These are phyloP conservation scores for Xylaria nigripes DNA, from an alignment of 495 filamentous ascomycete species.

Conservation along the genomic window DNA sequence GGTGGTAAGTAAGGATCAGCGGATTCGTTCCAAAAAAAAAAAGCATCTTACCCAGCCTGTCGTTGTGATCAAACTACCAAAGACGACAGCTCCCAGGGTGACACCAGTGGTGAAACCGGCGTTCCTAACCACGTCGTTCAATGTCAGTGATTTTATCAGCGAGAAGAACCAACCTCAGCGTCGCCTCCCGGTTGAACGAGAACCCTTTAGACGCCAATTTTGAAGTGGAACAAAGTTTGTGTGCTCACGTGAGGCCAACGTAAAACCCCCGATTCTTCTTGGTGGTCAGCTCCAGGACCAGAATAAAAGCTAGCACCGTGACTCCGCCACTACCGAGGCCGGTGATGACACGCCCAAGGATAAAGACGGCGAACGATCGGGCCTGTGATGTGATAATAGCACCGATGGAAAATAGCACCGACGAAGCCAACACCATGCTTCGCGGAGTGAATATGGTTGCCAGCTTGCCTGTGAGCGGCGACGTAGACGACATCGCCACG, in stretches of 20 bases:
- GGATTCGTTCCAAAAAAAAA: neutral
- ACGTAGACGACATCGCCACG: conserved; percentile 60
- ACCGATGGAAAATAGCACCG: conserved; percentile 51
- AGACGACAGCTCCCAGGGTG: conserved; percentile 59
- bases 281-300: conserved; percentile 59
- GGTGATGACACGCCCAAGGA: conserved; percentile 55
- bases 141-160: neutral
- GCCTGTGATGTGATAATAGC: conserved; percentile 55
- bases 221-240: neutral
- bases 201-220: neutral
- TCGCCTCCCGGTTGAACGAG: too few relatives aligned
- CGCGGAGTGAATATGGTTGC: conserved; percentile 60
- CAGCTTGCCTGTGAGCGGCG: conserved; percentile 58
- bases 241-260: conserved; percentile 54
- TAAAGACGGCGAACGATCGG: conserved; percentile 47
- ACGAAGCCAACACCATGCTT: conserved; percentile 48
- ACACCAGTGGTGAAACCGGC: conserved; percentile 60
- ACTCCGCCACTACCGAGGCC: conserved; percentile 60
- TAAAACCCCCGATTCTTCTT: conserved; percentile 58
- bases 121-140: conserved; percentile 16
- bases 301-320: conserved; percentile 57
- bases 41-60: conserved; percentile 57
- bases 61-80: conserved; percentile 52
- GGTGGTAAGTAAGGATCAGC: neutral
- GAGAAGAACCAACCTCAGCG: neutral